Evolutionary conservation across 2,329 filamentous ascomycete species (phyloP).

Genomic region (Diaporthe destruens): DNA sequence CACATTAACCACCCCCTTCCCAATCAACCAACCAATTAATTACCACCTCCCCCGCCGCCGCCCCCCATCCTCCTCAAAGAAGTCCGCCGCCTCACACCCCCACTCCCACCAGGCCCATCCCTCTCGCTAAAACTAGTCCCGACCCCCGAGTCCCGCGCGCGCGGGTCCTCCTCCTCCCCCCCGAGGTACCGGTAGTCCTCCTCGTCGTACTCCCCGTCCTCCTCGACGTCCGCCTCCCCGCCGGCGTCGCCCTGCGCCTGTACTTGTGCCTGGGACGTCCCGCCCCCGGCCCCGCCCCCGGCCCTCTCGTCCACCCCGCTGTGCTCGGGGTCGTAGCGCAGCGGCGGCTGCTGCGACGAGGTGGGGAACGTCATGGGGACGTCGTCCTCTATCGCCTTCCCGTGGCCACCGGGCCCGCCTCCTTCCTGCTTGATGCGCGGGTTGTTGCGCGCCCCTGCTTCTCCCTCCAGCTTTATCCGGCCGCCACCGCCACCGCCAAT

Average conservation of each 20-base stretch:
- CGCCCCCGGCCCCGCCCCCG: background rate
- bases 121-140: constrained; percentile 64
- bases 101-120: constrained; percentile 27
- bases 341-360: constrained; percentile 37
- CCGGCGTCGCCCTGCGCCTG: constrained; percentile 46
- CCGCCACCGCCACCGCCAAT: constrained; percentile 42
- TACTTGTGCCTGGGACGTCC: background rate
- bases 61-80: constrained; percentile 23
- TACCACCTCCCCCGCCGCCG: too few relatives aligned
- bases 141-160: constrained; percentile 60
- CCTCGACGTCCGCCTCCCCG: constrained; percentile 62
- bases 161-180: constrained; percentile 44
- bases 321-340: constrained; percentile 47
- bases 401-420: background rate
- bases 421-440: constrained; percentile 37
- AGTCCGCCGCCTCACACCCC: constrained; percentile 32
- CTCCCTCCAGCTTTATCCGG: constrained; percentile 47
- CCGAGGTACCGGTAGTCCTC: background rate
- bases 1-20: too few relatives aligned
- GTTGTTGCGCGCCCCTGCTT: background rate
- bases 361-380: constrained; percentile 43
- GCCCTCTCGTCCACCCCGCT: constrained; percentile 9
- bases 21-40: too few relatives aligned
- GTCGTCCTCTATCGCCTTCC: constrained; percentile 37
- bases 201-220: constrained; percentile 46